These are phyloP conservation scores for Hygrophoropsis aurantiaca DNA, from an alignment of 768 basidiomycete species.

Conservation along the genomic window DNA sequence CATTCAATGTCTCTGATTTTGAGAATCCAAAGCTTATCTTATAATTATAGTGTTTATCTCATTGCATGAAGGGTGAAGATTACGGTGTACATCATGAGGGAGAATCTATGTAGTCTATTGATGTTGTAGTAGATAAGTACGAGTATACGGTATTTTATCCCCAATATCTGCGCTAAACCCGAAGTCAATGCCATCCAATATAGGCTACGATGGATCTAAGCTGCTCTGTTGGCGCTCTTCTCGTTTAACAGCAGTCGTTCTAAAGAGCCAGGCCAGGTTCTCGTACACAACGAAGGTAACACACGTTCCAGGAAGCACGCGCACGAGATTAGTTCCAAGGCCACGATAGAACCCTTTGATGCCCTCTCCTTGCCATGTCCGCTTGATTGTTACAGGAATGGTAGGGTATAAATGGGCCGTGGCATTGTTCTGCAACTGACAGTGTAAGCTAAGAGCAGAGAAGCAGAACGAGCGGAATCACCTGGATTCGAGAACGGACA, in stretches of 20 bases:
- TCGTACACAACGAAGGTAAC: constrained; percentile 98
- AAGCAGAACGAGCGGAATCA: constrained; percentile 29
- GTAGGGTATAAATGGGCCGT: constrained; percentile 72
- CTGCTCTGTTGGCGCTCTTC: constrained; percentile 29
- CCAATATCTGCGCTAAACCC: too few relatives aligned
- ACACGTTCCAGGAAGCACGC: constrained; percentile 95
- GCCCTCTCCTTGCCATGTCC: constrained; percentile 83
- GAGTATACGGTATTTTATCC: too few relatives aligned
- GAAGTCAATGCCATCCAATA: too few relatives aligned
- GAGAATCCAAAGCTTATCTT: constrained; percentile 8
- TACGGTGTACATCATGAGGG: constrained; percentile 10
- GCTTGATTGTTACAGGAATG: constrained; percentile 76
- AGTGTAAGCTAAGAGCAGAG: constrained; percentile 4
- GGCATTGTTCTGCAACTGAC: constrained; percentile 56
- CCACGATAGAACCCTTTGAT: constrained; percentile 91
- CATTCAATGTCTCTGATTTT: neutral
- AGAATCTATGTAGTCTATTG: constrained; percentile 9
- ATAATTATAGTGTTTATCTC: neutral
- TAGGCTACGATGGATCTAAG: neutral
- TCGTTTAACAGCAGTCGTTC: constrained; percentile 60
- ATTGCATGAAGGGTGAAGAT: constrained; percentile 6
- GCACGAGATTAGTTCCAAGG: constrained; percentile 88
- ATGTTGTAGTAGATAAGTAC: too few relatives aligned
- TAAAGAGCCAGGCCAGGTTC: constrained; percentile 81
- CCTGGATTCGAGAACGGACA: constrained; percentile 90